These are phyloP conservation scores for Suhomyces yuchorum DNA, from an alignment of 1,139 yeast species.

Conservation along the genomic window DNA sequence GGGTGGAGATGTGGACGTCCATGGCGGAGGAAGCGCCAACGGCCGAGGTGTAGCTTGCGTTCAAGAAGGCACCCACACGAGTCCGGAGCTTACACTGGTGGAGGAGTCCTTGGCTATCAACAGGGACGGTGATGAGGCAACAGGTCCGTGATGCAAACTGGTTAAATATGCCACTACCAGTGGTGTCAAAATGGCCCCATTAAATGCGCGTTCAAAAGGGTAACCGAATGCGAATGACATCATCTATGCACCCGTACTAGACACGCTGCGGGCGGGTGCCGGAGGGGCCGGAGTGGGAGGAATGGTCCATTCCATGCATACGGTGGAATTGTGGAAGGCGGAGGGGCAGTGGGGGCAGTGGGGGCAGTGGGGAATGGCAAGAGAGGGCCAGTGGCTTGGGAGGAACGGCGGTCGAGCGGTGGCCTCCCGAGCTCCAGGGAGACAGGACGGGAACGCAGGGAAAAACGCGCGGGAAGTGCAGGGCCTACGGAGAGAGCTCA, in stretches of 20 bases:
- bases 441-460: no score
- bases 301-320: not conserved
- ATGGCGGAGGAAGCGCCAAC: no score
- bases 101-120: not conserved
- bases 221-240: conserved; percentile 1
- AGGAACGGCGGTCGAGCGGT: no score
- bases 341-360: no score
- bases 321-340: not conserved
- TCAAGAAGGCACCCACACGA: no score
- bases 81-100: no score
- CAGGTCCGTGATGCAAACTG: conserved; percentile 1
- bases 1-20: conserved; percentile 6
- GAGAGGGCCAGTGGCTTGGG: no score
- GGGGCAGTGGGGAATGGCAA: no score
- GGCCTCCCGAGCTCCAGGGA: no score
- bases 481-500: no score
- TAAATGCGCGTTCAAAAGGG: not conserved
- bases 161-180: not conserved
- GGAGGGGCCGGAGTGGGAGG: not conserved
- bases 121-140: not conserved
- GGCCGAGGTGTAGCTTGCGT: no score
- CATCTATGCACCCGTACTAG: not conserved
- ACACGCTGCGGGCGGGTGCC: not conserved
- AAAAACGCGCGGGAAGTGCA: no score
- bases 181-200: not conserved